A percentile compares a stretch with the other conserved stretches of the same genome.
Evolutionary conservation across 2,329 filamentous ascomycete species (phyloP).

Genomic region (Chaetomiaceae sp.): DNA sequence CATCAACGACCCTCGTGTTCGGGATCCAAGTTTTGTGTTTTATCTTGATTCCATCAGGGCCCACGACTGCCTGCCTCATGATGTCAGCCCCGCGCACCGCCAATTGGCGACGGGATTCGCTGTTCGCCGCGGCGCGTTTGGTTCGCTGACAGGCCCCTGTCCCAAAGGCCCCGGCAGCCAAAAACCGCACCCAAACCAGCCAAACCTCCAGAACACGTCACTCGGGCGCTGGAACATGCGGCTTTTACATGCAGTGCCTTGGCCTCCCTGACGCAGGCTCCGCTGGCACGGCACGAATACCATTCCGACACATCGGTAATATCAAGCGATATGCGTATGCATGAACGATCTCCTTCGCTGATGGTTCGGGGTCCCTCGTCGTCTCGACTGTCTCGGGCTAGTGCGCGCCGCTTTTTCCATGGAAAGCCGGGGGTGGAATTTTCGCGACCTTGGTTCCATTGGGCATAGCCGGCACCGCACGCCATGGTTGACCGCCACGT

Average conservation of each 20-base stretch:
- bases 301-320: conserved; percentile 23
- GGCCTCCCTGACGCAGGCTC: conserved; percentile 15
- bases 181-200: conserved; percentile 15
- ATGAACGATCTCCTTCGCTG: background rate
- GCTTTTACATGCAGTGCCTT: conserved; percentile 22
- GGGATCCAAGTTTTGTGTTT: background rate
- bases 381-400: conserved; percentile 5
- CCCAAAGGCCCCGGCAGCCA: conserved; percentile 11
- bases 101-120: background rate
- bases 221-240: conserved; percentile 24
- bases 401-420: conserved; percentile 10
- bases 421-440: background rate
- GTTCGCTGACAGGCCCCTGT: conserved; percentile 11
- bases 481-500: conserved; percentile 24
- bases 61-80: background rate
- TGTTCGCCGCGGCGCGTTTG: conserved; percentile 2
- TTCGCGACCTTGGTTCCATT: conserved; percentile 6
- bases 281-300: conserved; percentile 23
- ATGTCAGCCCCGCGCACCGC: conserved; percentile 5
- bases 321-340: conserved; percentile 6
- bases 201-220: conserved; percentile 24
- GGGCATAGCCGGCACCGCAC: conserved; percentile 10
- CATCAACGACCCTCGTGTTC: conserved; percentile 11
- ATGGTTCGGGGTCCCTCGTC: background rate
- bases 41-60: too few species aligned